These are phyloP conservation scores for Nakaseomyces sp. DNA, from an alignment of 1,139 yeast genomes.

Conservation along the genomic window DNA sequence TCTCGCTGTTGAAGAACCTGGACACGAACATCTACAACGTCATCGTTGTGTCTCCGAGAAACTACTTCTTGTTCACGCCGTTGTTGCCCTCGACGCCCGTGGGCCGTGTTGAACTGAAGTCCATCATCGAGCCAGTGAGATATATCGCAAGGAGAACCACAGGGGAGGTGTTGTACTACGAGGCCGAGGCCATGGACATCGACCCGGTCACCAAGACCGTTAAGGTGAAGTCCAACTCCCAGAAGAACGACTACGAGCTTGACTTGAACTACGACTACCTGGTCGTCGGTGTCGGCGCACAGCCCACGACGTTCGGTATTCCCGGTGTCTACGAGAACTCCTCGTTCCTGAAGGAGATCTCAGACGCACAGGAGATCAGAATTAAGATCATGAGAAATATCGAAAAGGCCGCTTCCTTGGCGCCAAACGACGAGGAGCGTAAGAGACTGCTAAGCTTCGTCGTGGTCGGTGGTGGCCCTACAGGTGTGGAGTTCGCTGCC, in stretches of 20 bases:
- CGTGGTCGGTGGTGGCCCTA: constrained; percentile 95
- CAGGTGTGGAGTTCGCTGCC: constrained; percentile 95
- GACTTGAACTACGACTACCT: constrained; percentile 63
- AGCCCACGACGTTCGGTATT: constrained; percentile 84
- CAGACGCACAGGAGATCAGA: constrained; percentile 73
- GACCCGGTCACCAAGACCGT: constrained; percentile 60
- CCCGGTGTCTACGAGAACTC: constrained; percentile 90
- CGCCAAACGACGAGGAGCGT: constrained; percentile 68
- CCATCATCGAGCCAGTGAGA: constrained; percentile 81
- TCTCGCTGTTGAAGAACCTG: constrained; percentile 69
- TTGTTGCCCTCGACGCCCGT: constrained; percentile 89
- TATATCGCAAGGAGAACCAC: constrained; percentile 62
- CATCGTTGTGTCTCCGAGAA: constrained; percentile 84
- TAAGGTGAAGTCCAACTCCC: constrained; percentile 39
- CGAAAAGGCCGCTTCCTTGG: constrained; percentile 73
- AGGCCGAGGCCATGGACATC: constrained; percentile 82
- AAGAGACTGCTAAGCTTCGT: constrained; percentile 73
- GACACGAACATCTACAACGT: constrained; percentile 85
- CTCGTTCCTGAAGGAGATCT: constrained; percentile 75
- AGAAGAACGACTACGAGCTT: constrained; percentile 36
- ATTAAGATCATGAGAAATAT: constrained; percentile 68
- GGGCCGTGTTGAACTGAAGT: constrained; percentile 83
- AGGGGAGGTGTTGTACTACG: constrained; percentile 76
- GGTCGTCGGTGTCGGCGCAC: constrained; percentile 87
- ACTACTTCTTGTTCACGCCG: constrained; percentile 91